These are phyloP conservation scores for Spergularia marina DNA, from an alignment of 148 eudicot species.

Conservation along the genomic window DNA sequence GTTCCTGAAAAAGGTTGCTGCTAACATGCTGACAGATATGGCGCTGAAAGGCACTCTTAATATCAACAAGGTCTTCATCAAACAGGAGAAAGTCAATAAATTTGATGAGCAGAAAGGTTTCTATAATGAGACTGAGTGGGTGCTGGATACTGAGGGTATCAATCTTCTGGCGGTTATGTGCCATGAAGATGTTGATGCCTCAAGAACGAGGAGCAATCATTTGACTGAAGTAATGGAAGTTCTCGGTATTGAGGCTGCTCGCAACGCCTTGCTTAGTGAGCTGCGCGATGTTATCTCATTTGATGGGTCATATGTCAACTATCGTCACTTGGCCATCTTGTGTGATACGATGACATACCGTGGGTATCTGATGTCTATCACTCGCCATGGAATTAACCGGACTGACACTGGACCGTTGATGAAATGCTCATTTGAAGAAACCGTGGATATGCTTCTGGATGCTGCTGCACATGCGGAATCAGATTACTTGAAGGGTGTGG, in stretches of 20 bases:
- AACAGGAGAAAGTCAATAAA: conserved; percentile 64
- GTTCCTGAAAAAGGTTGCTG: conserved; percentile 83
- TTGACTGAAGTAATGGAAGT: conserved; percentile 97
- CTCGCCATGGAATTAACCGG: conserved; percentile 94
- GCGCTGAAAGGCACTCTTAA: conserved; percentile 90
- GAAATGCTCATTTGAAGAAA: conserved; percentile 99
- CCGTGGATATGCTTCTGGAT: conserved; percentile 97
- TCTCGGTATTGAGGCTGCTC: conserved; percentile 95
- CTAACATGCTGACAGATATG: conserved; percentile 97
- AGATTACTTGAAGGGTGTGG: conserved; percentile 79
- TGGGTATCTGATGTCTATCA: conserved; percentile 97
- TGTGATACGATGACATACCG: conserved; percentile 99
- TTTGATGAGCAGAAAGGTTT: conserved; percentile 87
- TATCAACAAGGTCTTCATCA: conserved; percentile 94
- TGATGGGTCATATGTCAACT: conserved; percentile 96
- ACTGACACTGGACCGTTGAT: conserved; percentile 95
- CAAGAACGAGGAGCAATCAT: conserved; percentile 90
- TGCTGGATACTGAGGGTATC: conserved; percentile 98
- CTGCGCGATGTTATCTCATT: conserved; percentile 93
- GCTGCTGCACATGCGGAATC: conserved; percentile 97
- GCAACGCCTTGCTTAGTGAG: conserved; percentile 93
- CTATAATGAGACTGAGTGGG: conserved; percentile 85
- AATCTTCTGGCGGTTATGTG: conserved; percentile 93
- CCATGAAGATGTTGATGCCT: conserved; percentile 89
- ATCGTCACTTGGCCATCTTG: conserved; percentile 89